Percentiles rank a stretch among this genome's conserved stretches.
These are phyloP conservation scores for Yamadazyma atmosphaerica DNA, from an alignment of 1,139 yeast genomes.

Conservation along the genomic window DNA sequence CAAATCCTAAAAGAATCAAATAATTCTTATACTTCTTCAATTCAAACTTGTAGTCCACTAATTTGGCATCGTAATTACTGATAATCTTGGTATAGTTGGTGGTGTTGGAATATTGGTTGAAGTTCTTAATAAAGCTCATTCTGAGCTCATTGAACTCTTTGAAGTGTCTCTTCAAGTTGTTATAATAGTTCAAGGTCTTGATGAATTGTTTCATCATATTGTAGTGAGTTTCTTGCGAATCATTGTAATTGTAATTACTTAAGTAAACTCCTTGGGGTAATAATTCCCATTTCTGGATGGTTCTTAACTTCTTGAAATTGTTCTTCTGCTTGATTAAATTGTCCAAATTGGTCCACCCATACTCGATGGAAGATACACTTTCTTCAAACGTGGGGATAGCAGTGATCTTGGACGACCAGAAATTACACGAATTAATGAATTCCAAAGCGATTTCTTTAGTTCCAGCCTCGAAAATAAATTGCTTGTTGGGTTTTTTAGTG, in stretches of 20 bases:
- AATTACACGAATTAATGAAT: slow-evolving; percentile 77
- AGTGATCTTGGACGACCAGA: slow-evolving; percentile 87
- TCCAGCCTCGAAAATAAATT: slow-evolving; percentile 57
- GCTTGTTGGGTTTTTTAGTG: slow-evolving; percentile 34
- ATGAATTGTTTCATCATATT: slow-evolving; percentile 51
- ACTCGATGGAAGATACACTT: slow-evolving; percentile 72
- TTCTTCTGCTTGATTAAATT: slow-evolving; percentile 28
- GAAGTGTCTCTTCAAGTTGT: slow-evolving; percentile 39
- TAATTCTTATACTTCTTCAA: slow-evolving; percentile 48
- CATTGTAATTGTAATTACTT: slow-evolving; percentile 36
- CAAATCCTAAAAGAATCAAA: slow-evolving; percentile 47
- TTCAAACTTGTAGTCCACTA: slow-evolving; percentile 45
- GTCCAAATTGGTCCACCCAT: slow-evolving; percentile 72
- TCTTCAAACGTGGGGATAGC: slow-evolving; percentile 68
- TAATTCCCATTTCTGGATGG: slow-evolving; percentile 43
- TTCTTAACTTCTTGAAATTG: slow-evolving; percentile 35
- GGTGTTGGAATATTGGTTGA: slow-evolving; percentile 27
- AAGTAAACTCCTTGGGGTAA: slow-evolving; percentile 45
- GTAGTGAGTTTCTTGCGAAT: slow-evolving; percentile 29
- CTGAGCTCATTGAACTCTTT: slow-evolving; percentile 35
- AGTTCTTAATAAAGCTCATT: slow-evolving; percentile 29
- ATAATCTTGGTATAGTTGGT: slow-evolving; percentile 39
- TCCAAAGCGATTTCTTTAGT: slow-evolving; percentile 68
- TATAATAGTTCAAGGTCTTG: slow-evolving; percentile 45
- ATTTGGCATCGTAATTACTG: slow-evolving; percentile 40